phyloP scores from a whole-genome alignment of 495 filamentous ascomycete species.

The Clohesyomyces aquaticus region DNA sequence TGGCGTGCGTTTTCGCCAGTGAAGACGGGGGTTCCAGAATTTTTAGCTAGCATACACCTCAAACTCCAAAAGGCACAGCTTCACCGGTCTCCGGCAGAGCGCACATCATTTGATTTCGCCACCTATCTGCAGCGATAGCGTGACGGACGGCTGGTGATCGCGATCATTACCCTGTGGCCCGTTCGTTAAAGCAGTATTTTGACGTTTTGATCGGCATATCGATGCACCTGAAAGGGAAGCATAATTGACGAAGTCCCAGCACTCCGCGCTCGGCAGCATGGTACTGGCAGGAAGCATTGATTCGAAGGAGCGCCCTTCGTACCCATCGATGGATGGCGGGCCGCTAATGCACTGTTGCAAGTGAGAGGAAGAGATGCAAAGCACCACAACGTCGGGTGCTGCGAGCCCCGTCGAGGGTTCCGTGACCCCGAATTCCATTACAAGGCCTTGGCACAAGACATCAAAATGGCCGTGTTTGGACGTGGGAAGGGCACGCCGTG shows the following conservation, averaged over 20 bases:
- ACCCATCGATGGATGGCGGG: constrained; percentile 43
- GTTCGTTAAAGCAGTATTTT: constrained; percentile 34
- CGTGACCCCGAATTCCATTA: constrained; percentile 35
- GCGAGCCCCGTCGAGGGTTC: constrained; percentile 38
- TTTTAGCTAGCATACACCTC: constrained; percentile 38
- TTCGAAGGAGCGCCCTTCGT: constrained; percentile 24
- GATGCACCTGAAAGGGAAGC: constrained; percentile 33
- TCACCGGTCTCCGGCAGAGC: constrained; percentile 40
- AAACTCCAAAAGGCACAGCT: constrained; percentile 36
- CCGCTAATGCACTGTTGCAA: constrained; percentile 57
- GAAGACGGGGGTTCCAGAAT: constrained; percentile 39
- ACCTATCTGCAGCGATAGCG: constrained; percentile 38
- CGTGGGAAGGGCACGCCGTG: constrained; percentile 15
- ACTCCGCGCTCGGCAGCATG: constrained; percentile 22
- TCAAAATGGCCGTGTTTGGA: constrained; percentile 27
- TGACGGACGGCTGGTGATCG: constrained; percentile 38
- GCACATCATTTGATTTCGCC: constrained; percentile 38
- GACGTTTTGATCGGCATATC: constrained; percentile 35
- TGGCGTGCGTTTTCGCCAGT: constrained; percentile 87
- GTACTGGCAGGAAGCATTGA: constrained; percentile 16
- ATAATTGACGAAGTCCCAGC: constrained; percentile 31
- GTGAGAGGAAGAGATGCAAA: constrained; percentile 28
- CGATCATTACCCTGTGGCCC: constrained; percentile 34
- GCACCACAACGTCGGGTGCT: constrained; percentile 43
- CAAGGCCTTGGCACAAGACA: constrained; percentile 27